phyloP scores from a whole-genome alignment of 805 yeast genomes.

The Candida sithepensis region DNA sequence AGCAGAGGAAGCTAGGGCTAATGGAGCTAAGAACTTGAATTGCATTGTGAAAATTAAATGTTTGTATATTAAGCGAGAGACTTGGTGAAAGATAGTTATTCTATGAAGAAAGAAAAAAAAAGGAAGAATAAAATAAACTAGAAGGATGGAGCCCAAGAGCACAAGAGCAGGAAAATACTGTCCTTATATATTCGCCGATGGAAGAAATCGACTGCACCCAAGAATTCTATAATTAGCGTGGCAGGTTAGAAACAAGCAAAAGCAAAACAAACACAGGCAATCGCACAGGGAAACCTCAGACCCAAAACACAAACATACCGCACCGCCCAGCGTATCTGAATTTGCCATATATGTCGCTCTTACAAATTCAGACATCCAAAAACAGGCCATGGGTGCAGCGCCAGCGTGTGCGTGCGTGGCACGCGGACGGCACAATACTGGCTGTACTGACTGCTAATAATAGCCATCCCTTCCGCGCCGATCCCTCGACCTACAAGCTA shows the following conservation, averaged over 20 bases:
- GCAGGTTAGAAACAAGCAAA: not conserved
- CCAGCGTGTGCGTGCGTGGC: too few relatives aligned
- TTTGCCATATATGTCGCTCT: too few relatives aligned
- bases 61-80: conserved; percentile 28
- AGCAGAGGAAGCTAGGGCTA: conserved; percentile 38
- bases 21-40: conserved; percentile 32
- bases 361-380: too few relatives aligned
- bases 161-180: not conserved
- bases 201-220: conserved; percentile 5
- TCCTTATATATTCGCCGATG: not conserved
- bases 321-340: too few relatives aligned
- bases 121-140: not conserved
- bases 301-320: not conserved
- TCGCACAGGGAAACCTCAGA: too few relatives aligned
- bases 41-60: conserved; percentile 28
- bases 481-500: too few relatives aligned
- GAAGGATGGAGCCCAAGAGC: too few relatives aligned
- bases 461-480: too few relatives aligned
- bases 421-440: too few relatives aligned
- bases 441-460: too few relatives aligned
- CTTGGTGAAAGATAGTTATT: conserved; percentile 9
- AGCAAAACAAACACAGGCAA: not conserved
- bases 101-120: conserved; percentile 2
- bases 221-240: not conserved
- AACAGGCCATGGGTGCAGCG: too few relatives aligned